Percentiles rank a stretch among this genome's conserved stretches.
Conservation (phyloP, 345 rosid genomes). For the Durio zibethinus region DNA sequence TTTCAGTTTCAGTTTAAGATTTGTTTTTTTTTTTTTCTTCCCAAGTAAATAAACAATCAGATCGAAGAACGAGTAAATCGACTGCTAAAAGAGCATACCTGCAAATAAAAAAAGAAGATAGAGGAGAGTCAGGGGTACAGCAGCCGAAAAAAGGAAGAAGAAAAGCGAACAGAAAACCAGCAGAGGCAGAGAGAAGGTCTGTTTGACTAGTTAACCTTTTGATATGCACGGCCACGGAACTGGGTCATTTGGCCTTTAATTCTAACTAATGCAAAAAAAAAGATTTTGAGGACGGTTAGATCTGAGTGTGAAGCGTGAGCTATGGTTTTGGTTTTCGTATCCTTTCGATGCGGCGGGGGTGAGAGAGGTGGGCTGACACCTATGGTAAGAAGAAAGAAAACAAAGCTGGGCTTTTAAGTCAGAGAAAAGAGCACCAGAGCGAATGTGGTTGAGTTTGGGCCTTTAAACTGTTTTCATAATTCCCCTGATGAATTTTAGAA, state of each 20-base stretch:
- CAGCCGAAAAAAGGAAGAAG: neutral
- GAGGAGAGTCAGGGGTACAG: neutral
- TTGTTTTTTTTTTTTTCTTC: neutral
- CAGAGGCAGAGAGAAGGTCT: neutral
- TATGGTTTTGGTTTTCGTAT: too few species aligned
- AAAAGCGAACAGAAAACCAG: neutral
- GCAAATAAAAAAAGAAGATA: neutral
- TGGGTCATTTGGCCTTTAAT: neutral
- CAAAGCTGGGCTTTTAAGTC: neutral
- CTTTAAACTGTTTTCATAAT: too few species aligned
- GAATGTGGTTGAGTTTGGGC: too few species aligned
- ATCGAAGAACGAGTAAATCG: neutral
- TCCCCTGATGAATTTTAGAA: too few species aligned
- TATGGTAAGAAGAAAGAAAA: neutral
- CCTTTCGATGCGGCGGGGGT: too few species aligned
- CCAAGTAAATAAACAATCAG: too few species aligned
- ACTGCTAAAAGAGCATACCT: neutral
- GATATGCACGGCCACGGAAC: neutral
- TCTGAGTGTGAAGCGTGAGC: too few species aligned
- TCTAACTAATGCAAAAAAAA: neutral
- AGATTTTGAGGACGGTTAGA: neutral
- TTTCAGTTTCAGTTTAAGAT: constrained; percentile 2
- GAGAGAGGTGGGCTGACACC: too few species aligned
- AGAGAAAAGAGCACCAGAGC: neutral
- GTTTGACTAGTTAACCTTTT: too few species aligned